Conservation (phyloP, 2,329 filamentous ascomycete genomes). For the Paramyrothecium sp. region DNA sequence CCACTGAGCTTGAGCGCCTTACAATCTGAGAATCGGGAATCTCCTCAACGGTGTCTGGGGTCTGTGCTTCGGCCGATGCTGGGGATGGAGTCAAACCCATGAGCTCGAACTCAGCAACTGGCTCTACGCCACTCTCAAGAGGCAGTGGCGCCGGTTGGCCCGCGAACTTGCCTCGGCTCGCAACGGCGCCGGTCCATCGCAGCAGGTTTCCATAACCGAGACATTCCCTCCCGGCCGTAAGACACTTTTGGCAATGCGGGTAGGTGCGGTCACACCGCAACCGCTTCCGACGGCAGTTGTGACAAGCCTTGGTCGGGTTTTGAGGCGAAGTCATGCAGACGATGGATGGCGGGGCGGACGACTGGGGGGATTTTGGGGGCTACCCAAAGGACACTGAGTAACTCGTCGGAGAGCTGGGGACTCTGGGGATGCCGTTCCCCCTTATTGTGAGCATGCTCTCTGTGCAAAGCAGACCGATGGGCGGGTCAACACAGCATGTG, state of each 20-base stretch:
- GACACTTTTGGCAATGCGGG: constrained; percentile 51
- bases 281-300: constrained; percentile 53
- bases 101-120: not conserved
- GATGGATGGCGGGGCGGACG: not conserved
- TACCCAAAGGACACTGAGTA: too few relatives aligned
- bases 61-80: not conserved
- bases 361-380: too few relatives aligned
- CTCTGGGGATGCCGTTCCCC: too few relatives aligned
- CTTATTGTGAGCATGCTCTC: too few relatives aligned
- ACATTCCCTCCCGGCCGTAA: constrained; percentile 46
- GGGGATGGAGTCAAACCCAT: constrained; percentile 4
- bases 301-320: constrained; percentile 35
- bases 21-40: constrained; percentile 22
- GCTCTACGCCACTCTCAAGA: not conserved
- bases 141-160: constrained; percentile 28
- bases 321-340: not conserved
- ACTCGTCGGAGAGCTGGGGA: too few relatives aligned
- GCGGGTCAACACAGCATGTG: too few relatives aligned
- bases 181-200: constrained; percentile 49
- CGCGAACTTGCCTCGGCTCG: constrained; percentile 39
- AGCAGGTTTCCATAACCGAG: constrained; percentile 53
- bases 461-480: too few relatives aligned
- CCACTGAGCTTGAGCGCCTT: constrained; percentile 5
- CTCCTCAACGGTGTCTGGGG: constrained; percentile 9
- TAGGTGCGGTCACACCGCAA: constrained; percentile 52